Base-by-base conservation (phyloP, 2,329 filamentous ascomycete species). In the Exophiala sideris region DNA sequence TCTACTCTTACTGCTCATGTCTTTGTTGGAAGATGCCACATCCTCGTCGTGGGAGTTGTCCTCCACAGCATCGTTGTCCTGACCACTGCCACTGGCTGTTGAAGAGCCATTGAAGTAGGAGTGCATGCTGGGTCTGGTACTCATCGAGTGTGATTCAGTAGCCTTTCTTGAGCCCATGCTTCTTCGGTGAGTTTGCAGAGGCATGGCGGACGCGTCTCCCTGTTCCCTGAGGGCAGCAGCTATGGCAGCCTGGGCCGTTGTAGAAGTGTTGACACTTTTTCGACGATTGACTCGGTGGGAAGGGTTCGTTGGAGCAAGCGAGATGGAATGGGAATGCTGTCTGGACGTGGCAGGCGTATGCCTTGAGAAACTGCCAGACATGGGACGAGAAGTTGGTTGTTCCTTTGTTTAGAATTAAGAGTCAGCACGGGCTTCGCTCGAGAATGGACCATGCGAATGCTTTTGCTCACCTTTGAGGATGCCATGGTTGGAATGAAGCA, bases 231-330 rank as follows among this genome's bases (percentile, higher is more conserved):
- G 75, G 48, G 86, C 88, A 29, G 88, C 87, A 32, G 88, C 87
- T 59, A 92, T 73, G 35, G 73, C 67, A 47, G 68, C 71, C 50
- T 88, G 89, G 14, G 88, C 86, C 42, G 87, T 83, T 72, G 88
- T 91, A 45, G 79, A 81, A 44, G 89, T 90, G 68, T 83, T 85
- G 69, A 95, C 91, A 74, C 91, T 96, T 82, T 97, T 97, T 66
- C 94, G 85, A 67, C 92, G 89, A 65, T 89, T 91, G 63, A 97
- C 84, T 64, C 94, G 88, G 72, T 96, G 88, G 70, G 84, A 86
- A 64, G 85, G 76, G 76, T 91, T 92, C 67, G 91, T 82, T 54
- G 87, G 84, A 64, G 84, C 84, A 56, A 87, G 81, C 52, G 91
- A 87, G 64, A 91, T 79, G 54, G 89, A 92, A 72, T 94, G 87